phyloP scores from a whole-genome alignment of 257 asterid species.

The Capsicum pubescens region DNA sequence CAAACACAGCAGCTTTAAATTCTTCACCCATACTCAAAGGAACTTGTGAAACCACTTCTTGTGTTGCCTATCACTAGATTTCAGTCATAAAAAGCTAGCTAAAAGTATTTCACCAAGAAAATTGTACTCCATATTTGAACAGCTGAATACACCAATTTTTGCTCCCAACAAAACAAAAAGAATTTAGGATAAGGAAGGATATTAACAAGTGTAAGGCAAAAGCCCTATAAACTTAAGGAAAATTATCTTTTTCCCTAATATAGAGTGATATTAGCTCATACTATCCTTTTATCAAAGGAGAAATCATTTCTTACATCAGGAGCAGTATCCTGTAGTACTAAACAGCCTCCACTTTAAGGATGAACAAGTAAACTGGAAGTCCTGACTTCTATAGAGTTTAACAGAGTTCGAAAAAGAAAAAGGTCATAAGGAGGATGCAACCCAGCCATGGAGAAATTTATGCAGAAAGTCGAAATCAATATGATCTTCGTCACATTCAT shows the following conservation, averaged over 20 bases:
- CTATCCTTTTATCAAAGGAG: conserved; percentile 6
- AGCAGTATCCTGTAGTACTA: neutral
- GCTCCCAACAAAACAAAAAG: neutral
- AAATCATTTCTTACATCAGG: neutral
- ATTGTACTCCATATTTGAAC: conserved; percentile 6
- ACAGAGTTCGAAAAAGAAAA: neutral
- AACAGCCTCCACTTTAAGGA: neutral
- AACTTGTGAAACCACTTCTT: conserved; percentile 87
- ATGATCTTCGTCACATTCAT: neutral
- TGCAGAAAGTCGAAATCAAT: neutral
- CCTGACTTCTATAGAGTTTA: neutral
- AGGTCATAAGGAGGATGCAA: neutral
- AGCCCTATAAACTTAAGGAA: neutral
- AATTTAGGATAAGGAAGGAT: neutral
- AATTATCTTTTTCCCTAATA: neutral
- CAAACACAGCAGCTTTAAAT: conserved; percentile 82
- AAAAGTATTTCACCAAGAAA: conserved; percentile 5
- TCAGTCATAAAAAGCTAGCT: conserved; percentile 5
- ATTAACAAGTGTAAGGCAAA: neutral
- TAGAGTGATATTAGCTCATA: neutral
- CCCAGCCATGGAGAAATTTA: neutral
- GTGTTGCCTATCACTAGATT: conserved; percentile 68
- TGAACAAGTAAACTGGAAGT: neutral
- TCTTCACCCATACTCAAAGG: conserved; percentile 85
- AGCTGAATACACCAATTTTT: neutral